Conservation (phyloP, 2,329 filamentous ascomycete genomes). For the Cytospora paraplurivora region DNA sequence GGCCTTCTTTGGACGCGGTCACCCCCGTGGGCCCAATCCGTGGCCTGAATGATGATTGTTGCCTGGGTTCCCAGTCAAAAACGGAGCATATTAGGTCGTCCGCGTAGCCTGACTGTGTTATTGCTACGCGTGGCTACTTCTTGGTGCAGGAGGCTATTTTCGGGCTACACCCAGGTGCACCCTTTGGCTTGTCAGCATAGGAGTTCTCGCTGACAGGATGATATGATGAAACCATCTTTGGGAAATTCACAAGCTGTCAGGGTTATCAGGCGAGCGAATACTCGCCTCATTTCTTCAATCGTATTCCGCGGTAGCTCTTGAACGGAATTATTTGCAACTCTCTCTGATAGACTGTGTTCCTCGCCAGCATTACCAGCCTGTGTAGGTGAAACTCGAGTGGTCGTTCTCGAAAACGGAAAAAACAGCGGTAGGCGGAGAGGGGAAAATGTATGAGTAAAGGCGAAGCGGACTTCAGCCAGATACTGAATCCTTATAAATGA, state of each 20-base stretch:
- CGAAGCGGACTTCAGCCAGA: too few species aligned
- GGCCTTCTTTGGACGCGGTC: conserved; percentile 32
- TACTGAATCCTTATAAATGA: too few species aligned
- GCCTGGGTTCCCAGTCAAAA: conserved; percentile 7
- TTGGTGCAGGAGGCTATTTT: conserved; percentile 33
- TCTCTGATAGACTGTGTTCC: neutral
- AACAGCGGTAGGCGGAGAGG: too few species aligned
- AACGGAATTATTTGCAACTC: conserved; percentile 29
- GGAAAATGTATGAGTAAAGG: too few species aligned
- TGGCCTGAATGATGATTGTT: conserved; percentile 35
- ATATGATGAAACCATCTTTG: neutral
- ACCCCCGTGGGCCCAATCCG: conserved; percentile 35
- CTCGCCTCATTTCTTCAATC: conserved; percentile 31
- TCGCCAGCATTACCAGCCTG: too few species aligned
- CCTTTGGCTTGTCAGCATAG: conserved; percentile 8
- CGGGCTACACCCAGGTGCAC: conserved; percentile 33
- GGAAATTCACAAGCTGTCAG: conserved; percentile 28
- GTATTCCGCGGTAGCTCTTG: conserved; percentile 30
- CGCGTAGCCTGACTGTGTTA: conserved; percentile 13
- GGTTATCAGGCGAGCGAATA: conserved; percentile 31
- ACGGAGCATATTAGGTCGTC: neutral
- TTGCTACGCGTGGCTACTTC: conserved; percentile 30
- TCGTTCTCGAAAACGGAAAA: too few species aligned
- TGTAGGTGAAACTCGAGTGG: too few species aligned
- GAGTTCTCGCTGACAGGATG: neutral